These are phyloP conservation scores for Hericium rajendrae DNA, from an alignment of 768 basidiomycete genomes.

Conservation along the genomic window DNA sequence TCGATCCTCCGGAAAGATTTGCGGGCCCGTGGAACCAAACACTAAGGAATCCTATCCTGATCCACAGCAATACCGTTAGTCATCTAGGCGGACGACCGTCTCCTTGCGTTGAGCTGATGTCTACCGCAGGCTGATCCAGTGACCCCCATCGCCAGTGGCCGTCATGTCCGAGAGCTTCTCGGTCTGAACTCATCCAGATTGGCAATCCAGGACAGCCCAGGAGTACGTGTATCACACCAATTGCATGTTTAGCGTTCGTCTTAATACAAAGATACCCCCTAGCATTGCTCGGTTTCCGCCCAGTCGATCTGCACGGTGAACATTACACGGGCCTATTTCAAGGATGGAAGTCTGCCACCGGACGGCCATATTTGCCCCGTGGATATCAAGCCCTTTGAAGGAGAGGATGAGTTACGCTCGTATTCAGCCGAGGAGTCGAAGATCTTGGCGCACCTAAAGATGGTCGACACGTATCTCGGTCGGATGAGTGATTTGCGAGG, in stretches of 20 bases:
- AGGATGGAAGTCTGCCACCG: slow-evolving; percentile 15
- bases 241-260: not conserved
- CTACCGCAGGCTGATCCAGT: slow-evolving; percentile 18
- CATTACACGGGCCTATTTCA: slow-evolving; percentile 17
- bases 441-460: not conserved
- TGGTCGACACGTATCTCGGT: too few species aligned
- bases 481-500: too few species aligned
- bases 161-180: slow-evolving; percentile 15
- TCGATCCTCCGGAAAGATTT: slow-evolving; percentile 9
- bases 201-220: not conserved
- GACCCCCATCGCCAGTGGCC: slow-evolving; percentile 20
- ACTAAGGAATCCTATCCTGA: slow-evolving; percentile 8
- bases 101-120: not conserved
- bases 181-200: slow-evolving; percentile 8
- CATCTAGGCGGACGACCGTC: slow-evolving; percentile 6
- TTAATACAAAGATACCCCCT: not conserved
- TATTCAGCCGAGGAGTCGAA: not conserved
- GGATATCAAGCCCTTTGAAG: not conserved
- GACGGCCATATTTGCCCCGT: not conserved
- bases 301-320: slow-evolving; percentile 19
- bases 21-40: slow-evolving; percentile 15
- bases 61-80: slow-evolving; percentile 11
- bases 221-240: not conserved
- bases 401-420: not conserved
- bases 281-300: slow-evolving; percentile 13